Percentiles rank a stretch among this genome's conserved stretches.
phyloP scores from a whole-genome alignment of 805 yeast genomes.

The Maudiozyma bulderi region DNA sequence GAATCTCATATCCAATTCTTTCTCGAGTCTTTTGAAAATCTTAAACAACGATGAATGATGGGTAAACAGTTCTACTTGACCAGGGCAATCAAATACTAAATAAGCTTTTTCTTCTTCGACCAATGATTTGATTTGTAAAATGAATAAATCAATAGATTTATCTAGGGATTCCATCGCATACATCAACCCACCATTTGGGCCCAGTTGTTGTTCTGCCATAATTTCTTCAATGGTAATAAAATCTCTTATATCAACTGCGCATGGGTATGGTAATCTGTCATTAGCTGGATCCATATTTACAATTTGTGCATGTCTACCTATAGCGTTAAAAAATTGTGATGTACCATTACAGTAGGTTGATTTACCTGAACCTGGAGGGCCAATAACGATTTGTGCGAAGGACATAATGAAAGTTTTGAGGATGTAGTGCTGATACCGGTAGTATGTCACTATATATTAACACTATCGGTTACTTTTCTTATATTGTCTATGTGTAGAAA shows the following conservation, averaged over 20 bases:
- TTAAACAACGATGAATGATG: slow-evolving; percentile 66
- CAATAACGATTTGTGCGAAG: slow-evolving; percentile 88
- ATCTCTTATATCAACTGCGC: slow-evolving; percentile 71
- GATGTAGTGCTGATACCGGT: not conserved
- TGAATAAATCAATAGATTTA: slow-evolving; percentile 47
- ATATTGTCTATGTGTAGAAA: not conserved
- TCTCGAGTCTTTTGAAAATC: slow-evolving; percentile 58
- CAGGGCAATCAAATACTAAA: slow-evolving; percentile 82
- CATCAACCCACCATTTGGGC: slow-evolving; percentile 87
- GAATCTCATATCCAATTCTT: slow-evolving; percentile 56
- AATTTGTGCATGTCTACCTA: slow-evolving; percentile 81
- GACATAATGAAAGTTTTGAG: slow-evolving; percentile 32
- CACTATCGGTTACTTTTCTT: not conserved
- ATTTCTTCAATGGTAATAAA: slow-evolving; percentile 66
- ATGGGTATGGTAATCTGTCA: slow-evolving; percentile 58
- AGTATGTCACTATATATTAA: not conserved
- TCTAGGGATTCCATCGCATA: slow-evolving; percentile 68
- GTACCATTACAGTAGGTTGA: slow-evolving; percentile 92
- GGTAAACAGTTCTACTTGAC: slow-evolving; percentile 92
- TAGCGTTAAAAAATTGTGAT: slow-evolving; percentile 84
- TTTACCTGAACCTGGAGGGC: slow-evolving; percentile 98
- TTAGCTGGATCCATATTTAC: slow-evolving; percentile 91
- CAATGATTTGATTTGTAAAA: slow-evolving; percentile 46
- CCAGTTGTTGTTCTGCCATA: slow-evolving; percentile 61
- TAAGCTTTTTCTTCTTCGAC: slow-evolving; percentile 52